phyloP scores from a whole-genome alignment of 2,329 filamentous ascomycete species.

The Juglanconis juglandina region DNA sequence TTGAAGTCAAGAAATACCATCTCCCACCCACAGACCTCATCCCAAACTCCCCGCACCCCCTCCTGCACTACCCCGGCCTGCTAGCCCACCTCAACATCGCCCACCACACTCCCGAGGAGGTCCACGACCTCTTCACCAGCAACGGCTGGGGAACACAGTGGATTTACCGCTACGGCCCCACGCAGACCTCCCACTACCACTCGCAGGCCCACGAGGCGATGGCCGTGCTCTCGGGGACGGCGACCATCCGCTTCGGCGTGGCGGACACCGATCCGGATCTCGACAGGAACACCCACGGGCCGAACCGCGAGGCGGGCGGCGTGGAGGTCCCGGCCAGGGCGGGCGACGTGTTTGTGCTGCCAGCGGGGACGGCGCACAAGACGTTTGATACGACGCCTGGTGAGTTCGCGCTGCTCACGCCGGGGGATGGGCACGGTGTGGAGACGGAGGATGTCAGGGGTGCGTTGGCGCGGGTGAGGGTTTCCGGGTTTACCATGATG shows the following conservation, averaged over 20 bases:
- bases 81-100: conserved; percentile 23
- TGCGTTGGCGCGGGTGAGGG: conserved; percentile 32
- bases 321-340: conserved; percentile 44
- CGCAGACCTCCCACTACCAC: conserved; percentile 56
- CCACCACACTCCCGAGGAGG: conserved; percentile 19
- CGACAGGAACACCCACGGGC: conserved; percentile 37
- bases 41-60: conserved; percentile 49
- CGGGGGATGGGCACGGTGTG: conserved; percentile 37
- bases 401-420: conserved; percentile 39
- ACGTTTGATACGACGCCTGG: conserved; percentile 39
- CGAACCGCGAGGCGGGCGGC: conserved; percentile 42
- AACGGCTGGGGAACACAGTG: conserved; percentile 54
- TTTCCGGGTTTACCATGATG: conserved; percentile 52
- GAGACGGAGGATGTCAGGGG: conserved; percentile 29
- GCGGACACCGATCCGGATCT: conserved; percentile 40
- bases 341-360: conserved; percentile 58
- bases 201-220: conserved; percentile 54
- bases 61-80: conserved; percentile 50
- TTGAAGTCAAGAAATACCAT: conserved; percentile 33
- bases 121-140: conserved; percentile 40
- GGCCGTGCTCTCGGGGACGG: conserved; percentile 48
- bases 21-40: conserved; percentile 42
- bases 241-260: conserved; percentile 52
- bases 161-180: conserved; percentile 55
- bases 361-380: conserved; percentile 53